phyloP scores from a whole-genome alignment of 345 rosid genomes.

The Angophora floribunda region DNA sequence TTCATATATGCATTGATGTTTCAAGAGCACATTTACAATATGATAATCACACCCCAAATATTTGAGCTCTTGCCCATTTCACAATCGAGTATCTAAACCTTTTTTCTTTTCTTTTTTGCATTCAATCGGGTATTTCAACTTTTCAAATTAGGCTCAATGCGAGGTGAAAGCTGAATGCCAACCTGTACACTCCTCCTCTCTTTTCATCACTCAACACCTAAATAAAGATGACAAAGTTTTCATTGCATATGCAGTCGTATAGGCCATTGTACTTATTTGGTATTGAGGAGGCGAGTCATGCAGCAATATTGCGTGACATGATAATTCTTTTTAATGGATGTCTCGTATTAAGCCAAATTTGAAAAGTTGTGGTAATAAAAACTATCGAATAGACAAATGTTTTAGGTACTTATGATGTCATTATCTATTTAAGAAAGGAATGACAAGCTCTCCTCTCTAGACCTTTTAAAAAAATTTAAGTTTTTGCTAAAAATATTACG shows the following conservation, averaged over 20 bases:
- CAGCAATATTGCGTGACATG: not conserved
- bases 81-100: not conserved
- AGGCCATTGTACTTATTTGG: not conserved
- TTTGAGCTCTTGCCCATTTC: not conserved
- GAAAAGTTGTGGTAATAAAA: not conserved
- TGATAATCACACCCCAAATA: not conserved
- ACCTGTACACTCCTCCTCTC: not conserved
- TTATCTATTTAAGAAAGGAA: not conserved
- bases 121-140: not conserved
- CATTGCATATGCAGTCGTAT: not conserved
- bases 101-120: not conserved
- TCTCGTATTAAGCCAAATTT: not conserved
- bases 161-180: not conserved
- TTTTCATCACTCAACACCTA: not conserved
- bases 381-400: not conserved
- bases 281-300: not conserved
- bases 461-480: too few species aligned
- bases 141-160: not conserved
- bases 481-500: not conserved
- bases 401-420: not conserved
- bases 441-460: not conserved
- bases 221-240: not conserved
- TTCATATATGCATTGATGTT: not conserved
- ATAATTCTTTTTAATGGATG: not conserved
- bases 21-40: not conserved